Conservation (phyloP, 768 basidiomycete species). For the Rubroboletus satanas region DNA sequence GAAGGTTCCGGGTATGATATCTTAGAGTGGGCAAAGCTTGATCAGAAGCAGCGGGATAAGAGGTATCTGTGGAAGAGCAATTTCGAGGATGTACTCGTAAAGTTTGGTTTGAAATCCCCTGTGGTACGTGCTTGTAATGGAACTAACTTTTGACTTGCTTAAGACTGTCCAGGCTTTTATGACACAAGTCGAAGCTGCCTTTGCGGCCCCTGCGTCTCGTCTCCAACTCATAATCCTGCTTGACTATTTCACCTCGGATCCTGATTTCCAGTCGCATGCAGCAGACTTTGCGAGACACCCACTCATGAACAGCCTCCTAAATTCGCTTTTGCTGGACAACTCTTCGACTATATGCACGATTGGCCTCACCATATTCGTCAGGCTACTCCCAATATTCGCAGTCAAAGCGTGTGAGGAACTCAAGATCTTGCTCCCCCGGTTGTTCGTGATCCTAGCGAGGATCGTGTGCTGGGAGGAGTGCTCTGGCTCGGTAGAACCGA, state of each 20-base stretch:
- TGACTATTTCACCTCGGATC: constrained; percentile 54
- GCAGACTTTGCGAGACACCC: constrained; percentile 54
- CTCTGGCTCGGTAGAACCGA: constrained; percentile 31
- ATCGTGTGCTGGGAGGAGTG: constrained; percentile 73
- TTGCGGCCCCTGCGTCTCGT: constrained; percentile 54
- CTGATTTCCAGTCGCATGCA: constrained; percentile 48
- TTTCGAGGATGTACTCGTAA: constrained; percentile 69
- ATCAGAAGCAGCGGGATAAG: constrained; percentile 56
- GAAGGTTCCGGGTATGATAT: constrained; percentile 71
- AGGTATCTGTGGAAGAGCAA: constrained; percentile 71
- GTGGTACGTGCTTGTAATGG: constrained; percentile 46
- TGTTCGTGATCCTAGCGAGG: constrained; percentile 66
- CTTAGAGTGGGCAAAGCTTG: constrained; percentile 69
- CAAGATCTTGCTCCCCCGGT: constrained; percentile 55
- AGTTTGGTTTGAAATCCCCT: constrained; percentile 58
- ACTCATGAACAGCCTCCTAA: constrained; percentile 59
- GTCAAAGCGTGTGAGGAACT: constrained; percentile 55
- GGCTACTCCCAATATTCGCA: constrained; percentile 72
- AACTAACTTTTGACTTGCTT: constrained; percentile 7
- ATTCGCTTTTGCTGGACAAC: constrained; percentile 68
- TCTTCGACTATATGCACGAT: constrained; percentile 69
- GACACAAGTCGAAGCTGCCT: constrained; percentile 61
- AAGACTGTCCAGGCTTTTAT: constrained; percentile 55
- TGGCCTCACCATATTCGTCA: constrained; percentile 60
- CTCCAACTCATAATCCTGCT: constrained; percentile 69